phyloP scores from a whole-genome alignment of 371 early-diverging fungal genomes.

The Nosema muscidifuracis region DNA sequence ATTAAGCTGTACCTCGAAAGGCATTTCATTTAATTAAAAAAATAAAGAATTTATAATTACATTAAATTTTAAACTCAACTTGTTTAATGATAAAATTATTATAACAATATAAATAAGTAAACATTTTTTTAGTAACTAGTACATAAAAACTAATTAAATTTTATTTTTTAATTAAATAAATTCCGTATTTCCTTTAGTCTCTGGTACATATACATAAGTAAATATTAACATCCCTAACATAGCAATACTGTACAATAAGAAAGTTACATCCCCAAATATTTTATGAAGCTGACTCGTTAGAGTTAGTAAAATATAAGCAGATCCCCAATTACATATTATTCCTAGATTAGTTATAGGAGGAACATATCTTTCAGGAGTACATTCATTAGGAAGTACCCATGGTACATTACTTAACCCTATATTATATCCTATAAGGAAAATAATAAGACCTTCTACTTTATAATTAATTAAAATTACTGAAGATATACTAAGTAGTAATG shows the following conservation, averaged over 20 bases:
- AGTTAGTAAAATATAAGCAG: slow-evolving; percentile 27
- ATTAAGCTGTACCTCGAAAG: too few species aligned
- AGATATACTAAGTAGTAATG: slow-evolving; percentile 65
- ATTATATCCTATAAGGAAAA: slow-evolving; percentile 72
- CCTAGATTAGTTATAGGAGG: slow-evolving; percentile 8
- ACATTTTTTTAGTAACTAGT: too few species aligned
- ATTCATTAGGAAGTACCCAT: slow-evolving; percentile 72
- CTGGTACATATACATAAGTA: not conserved
- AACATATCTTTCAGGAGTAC: slow-evolving; percentile 65
- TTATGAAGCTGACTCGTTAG: not conserved
- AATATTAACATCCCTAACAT: not conserved
- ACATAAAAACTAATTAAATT: too few species aligned
- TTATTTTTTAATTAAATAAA: slow-evolving; percentile 8
- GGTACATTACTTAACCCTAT: slow-evolving; percentile 69
- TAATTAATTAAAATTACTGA: slow-evolving; percentile 53
- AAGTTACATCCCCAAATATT: not conserved
- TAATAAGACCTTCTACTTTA: slow-evolving; percentile 68
- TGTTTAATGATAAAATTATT: too few species aligned
- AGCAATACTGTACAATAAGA: not conserved
- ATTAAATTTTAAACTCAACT: too few species aligned
- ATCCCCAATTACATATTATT: slow-evolving; percentile 34
- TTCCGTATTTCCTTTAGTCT: slow-evolving; percentile 7
- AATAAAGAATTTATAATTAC: too few species aligned
- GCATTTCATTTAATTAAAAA: too few species aligned
- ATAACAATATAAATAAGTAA: too few species aligned